A percentile compares a stretch with the other conserved stretches of the same genome.
phyloP scores from a whole-genome alignment of 805 yeast genomes.

The Metschnikowia santaceciliae region DNA sequence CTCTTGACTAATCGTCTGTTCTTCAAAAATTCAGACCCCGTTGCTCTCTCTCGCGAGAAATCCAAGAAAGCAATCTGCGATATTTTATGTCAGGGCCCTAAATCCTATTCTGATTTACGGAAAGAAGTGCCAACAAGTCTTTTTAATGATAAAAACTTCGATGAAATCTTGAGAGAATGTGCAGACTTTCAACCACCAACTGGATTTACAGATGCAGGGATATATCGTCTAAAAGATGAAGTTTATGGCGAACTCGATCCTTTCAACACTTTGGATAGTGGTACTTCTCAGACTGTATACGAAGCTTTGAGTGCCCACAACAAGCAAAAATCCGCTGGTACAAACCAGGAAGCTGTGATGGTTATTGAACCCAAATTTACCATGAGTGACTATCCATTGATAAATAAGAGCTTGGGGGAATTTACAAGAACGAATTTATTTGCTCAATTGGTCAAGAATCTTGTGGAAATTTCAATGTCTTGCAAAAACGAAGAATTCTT shows the following conservation, averaged over 20 bases:
- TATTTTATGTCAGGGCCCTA: constrained; percentile 48
- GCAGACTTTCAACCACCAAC: constrained; percentile 64
- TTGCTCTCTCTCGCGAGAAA: constrained; percentile 1
- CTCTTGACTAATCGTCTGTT: constrained; percentile 36
- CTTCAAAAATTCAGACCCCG: constrained; percentile 17
- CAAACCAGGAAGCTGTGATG: constrained; percentile 42
- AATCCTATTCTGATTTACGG: constrained; percentile 17
- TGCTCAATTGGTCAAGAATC: constrained; percentile 54
- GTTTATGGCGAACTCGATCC: constrained; percentile 56
- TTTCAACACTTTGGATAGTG: constrained; percentile 27
- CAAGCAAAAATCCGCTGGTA: constrained; percentile 28
- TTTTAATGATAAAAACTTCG: constrained; percentile 38
- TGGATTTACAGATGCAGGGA: constrained; percentile 54
- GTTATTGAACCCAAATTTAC: constrained; percentile 36
- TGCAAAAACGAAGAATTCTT: constrained; percentile 51
- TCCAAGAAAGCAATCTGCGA: constrained; percentile 46
- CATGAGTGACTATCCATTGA: constrained; percentile 28
- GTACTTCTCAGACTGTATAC: constrained; percentile 50
- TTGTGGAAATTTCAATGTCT: constrained; percentile 51
- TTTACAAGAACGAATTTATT: constrained; percentile 51
- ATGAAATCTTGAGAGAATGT: constrained; percentile 52
- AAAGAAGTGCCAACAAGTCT: constrained; percentile 21
- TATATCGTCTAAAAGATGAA: constrained; percentile 62
- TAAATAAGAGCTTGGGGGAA: constrained; percentile 40
- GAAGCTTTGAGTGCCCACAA: constrained; percentile 29